phyloP scores from a whole-genome alignment of 164 flowering plant species.

The Annona squamosa region DNA sequence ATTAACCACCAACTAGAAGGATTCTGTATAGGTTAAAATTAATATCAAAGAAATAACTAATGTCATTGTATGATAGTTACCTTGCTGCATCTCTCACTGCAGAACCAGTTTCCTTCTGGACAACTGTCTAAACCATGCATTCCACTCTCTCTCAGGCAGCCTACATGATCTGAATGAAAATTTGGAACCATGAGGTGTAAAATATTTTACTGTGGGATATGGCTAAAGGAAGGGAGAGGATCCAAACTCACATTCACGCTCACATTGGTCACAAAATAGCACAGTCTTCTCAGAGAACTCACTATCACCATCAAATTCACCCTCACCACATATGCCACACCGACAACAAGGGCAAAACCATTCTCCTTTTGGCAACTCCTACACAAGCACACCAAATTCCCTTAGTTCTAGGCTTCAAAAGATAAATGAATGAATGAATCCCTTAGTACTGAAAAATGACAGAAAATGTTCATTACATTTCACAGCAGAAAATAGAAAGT shows the following conservation, averaged over 20 bases:
- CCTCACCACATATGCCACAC: conserved; percentile 56
- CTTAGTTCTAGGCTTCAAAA: background rate
- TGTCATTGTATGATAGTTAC: conserved; percentile 21
- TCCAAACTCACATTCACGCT: conserved; percentile 54
- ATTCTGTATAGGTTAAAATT: too few relatives aligned
- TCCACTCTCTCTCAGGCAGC: conserved; percentile 40
- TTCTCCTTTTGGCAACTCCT: conserved; percentile 75
- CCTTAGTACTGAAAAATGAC: background rate
- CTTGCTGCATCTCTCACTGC: conserved; percentile 58
- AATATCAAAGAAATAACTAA: too few relatives aligned
- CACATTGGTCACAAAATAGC: conserved; percentile 65
- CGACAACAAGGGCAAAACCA: conserved; percentile 92
- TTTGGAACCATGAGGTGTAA: background rate
- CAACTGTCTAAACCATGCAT: conserved; percentile 7
- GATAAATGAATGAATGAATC: too few relatives aligned
- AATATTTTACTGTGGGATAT: background rate
- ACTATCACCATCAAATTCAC: conserved; percentile 18
- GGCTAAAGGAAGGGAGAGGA: background rate
- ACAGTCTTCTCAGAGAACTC: conserved; percentile 21
- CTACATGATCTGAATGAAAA: conserved; percentile 55
- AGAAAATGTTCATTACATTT: background rate
- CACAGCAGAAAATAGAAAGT: background rate
- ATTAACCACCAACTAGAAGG: too few relatives aligned
- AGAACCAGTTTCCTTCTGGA: conserved; percentile 53
- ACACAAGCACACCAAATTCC: conserved; percentile 4